Conservation (phyloP, 164 flowering plant species). For the Buxus sempervirens region DNA sequence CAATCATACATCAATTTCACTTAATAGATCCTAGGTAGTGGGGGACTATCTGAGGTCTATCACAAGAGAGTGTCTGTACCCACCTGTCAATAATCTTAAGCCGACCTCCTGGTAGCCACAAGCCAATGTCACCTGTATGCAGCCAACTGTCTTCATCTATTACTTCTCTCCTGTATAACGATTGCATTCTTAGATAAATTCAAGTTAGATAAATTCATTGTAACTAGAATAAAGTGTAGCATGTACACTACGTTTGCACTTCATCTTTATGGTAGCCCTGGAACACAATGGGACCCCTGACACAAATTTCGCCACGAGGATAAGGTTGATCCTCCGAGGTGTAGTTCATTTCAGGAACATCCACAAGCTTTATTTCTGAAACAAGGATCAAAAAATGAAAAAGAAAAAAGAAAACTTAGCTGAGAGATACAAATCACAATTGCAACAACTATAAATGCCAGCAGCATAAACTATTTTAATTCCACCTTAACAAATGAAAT, state of each 20-base stretch:
- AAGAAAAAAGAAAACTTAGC: not conserved
- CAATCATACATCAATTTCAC: not conserved
- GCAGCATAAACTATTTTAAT: no score
- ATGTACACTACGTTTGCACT: slow-evolving; percentile 65
- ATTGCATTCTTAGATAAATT: slow-evolving; percentile 7
- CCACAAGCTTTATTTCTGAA: slow-evolving; percentile 90
- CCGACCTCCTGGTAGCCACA: slow-evolving; percentile 79
- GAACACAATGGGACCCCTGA: slow-evolving; percentile 88
- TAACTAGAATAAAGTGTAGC: slow-evolving; percentile 5
- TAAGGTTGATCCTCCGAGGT: slow-evolving; percentile 84
- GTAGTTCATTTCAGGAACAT: slow-evolving; percentile 98
- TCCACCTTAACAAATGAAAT: no score
- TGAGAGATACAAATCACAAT: not conserved
- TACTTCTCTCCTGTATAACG: slow-evolving; percentile 68
- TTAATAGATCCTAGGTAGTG: not conserved
- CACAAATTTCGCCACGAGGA: slow-evolving; percentile 96
- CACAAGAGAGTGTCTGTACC: slow-evolving; percentile 6
- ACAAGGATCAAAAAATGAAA: slow-evolving; percentile 24
- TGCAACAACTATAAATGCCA: not conserved
- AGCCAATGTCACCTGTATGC: slow-evolving; percentile 91
- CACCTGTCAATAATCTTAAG: slow-evolving; percentile 94
- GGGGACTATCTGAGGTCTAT: not conserved
- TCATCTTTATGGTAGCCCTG: slow-evolving; percentile 87
- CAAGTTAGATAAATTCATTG: not conserved
- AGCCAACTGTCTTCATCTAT: slow-evolving; percentile 92